Conservation (phyloP, 2,329 filamentous ascomycete species). For the Venturiaceae sp. region DNA sequence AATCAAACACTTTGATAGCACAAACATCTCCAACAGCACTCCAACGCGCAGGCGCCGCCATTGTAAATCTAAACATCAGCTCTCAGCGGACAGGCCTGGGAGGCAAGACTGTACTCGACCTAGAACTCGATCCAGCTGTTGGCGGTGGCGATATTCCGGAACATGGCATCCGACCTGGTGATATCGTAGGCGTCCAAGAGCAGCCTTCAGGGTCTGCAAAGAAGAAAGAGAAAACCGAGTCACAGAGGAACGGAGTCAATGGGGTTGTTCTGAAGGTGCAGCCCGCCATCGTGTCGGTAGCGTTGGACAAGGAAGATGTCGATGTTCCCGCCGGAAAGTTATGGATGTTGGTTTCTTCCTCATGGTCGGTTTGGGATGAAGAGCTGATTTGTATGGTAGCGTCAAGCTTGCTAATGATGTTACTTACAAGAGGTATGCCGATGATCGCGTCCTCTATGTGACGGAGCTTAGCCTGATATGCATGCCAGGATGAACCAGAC, state of each 20-base stretch:
- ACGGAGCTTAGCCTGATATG: conserved; percentile 17
- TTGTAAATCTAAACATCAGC: conserved; percentile 63
- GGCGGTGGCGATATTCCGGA: conserved; percentile 50
- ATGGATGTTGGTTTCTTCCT: conserved; percentile 58
- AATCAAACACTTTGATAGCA: conserved; percentile 58
- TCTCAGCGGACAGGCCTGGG: conserved; percentile 82
- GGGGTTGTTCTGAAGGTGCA: conserved; percentile 62
- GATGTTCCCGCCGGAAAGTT: conserved; percentile 47
- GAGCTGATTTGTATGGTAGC: conserved; percentile 33
- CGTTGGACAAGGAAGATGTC: conserved; percentile 55
- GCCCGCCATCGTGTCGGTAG: conserved; percentile 51
- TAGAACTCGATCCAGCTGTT: conserved; percentile 59
- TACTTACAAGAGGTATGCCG: conserved; percentile 48
- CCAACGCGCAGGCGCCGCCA: conserved; percentile 66
- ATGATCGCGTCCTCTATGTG: conserved; percentile 6
- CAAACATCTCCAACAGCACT: conserved; percentile 59
- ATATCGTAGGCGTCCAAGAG: conserved; percentile 68
- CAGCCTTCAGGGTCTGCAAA: conserved; percentile 61
- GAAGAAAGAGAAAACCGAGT: conserved; percentile 61
- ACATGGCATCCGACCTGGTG: conserved; percentile 66
- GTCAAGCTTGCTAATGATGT: conserved; percentile 59
- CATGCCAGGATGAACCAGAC: conserved; percentile 46
- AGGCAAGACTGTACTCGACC: conserved; percentile 81
- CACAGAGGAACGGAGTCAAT: conserved; percentile 57
- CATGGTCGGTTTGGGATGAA: background rate